Base-by-base conservation (phyloP, 1,284 basidiomycete genomes). In the Fomitopsis palustris region DNA sequence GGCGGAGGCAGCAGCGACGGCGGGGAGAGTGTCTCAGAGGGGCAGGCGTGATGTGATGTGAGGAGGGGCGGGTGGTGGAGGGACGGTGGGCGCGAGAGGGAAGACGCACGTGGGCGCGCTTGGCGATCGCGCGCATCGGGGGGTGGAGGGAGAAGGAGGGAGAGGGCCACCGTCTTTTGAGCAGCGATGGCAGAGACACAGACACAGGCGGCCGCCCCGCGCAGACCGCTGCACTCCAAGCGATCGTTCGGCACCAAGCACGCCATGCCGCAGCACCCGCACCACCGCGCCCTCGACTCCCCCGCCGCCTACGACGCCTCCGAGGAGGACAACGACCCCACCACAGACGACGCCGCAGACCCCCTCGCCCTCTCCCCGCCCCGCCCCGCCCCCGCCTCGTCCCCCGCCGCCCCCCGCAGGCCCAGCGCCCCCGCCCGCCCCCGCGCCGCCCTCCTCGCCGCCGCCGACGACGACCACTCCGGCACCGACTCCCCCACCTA, bases 401-500 rank as follows among this genome's bases (percentile, higher is more conserved):
- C 57, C 45, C 60, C 53, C n/a, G 54, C 55, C 17, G 25, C 61
- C 38, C 35, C 67, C 37, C 60, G 64, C 56, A 21, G 65, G 38
- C 35, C 16, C 5, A 37, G 58, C 55, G 60, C 64, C 53, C 59
- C 68, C 58, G 63, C 69, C 60, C 84, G 85, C 69, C 82, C 83
- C 58, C 78, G 83, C n/a, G 84, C 81, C 12, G 75, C 79, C 43
- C 78, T 77, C 59, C 65, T 88, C 60, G 72, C 86, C 58, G 72
- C 86, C 58, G 86, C 83, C 21, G 88, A 90, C 64, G 88, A 89
- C 54, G 84, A 86, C 31, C 49, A 52, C 66, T 62, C 61, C 41
- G 87, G 89, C 59, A 81, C 88, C 10, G 90, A 92, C 69, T 90
- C 87, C 0, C 89, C 89, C 33, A 95, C 93, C 0, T 95, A 95